Base-by-base conservation (phyloP, 306 rosid genomes). In the Medicago arabica region DNA sequence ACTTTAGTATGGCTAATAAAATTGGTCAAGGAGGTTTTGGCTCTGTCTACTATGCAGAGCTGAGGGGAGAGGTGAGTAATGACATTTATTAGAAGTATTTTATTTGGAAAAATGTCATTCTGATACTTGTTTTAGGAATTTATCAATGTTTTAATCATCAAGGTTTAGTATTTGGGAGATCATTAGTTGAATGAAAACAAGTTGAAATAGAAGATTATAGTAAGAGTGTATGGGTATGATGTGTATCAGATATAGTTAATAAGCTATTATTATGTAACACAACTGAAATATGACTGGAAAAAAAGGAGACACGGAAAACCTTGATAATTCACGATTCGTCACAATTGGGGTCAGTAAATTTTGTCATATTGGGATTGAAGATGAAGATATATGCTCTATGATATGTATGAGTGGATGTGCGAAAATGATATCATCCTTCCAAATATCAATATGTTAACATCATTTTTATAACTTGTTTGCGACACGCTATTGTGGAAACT, bases 21-120 rank as follows among this genome's bases (percentile, higher is more conserved):
- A 95, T 95, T 57, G 99, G 99, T 49, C 87, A 90, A 86, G 99
- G 99, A 53, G 99, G 99, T 79, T 95, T 95, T 62, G 99, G 97
- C 36, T 81, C 93, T 53, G 99, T 95, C 74, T 95, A 90, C 81
- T 95, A 87, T 84, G 99, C 99, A 23, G 97, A 95, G 72, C 83
- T 95, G 84, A 90, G 97, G 87, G 99, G 99, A 80, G 97, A 95
- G 99, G 99, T 95, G 78, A 72, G 97, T 88, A 63, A 23, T 61
- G 63, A 36, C 75, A 63, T 59, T 55, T 75, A 50, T 36, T 64
- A 16, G 10, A 71, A 71, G 46, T n/a, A 51, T 43, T 72, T 72
- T 41, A 59, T 7, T 28, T 41, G 9, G 46, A 59, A 23, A 69
- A 66, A 43, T 60, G 73, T 43, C 55, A 70, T 10, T 12, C 12